Evolutionary conservation across 1,284 basidiomycete species (phyloP).

Genomic region (Puccinia hordei): DNA sequence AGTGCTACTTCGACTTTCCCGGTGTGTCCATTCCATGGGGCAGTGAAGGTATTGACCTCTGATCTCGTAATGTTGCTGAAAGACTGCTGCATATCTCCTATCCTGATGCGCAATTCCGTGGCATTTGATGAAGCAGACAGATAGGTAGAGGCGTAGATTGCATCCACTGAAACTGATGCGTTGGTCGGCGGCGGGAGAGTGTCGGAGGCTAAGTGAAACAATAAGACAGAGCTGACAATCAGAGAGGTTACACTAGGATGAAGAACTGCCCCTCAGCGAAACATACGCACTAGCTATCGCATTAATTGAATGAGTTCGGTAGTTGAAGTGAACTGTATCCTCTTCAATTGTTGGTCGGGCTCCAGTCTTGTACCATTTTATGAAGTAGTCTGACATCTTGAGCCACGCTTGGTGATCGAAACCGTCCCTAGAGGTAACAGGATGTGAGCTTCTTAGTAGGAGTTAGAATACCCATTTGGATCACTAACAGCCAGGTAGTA

Average conservation of each 20-base stretch:
- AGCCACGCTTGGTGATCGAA: constrained; percentile 48
- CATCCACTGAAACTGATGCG: constrained; percentile 32
- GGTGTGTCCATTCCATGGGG: constrained; percentile 36
- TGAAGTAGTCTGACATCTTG: constrained; percentile 48
- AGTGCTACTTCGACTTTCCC: constrained; percentile 30
- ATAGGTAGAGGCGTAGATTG: constrained; percentile 35
- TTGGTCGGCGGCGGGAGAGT: constrained; percentile 25
- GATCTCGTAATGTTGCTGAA: constrained; percentile 21
- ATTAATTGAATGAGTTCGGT: constrained; percentile 39
- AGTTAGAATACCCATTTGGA: neutral
- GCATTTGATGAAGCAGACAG: constrained; percentile 19
- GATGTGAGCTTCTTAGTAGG: neutral
- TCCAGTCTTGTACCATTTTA: constrained; percentile 49
- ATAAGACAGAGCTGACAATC: neutral
- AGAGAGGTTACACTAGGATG: neutral
- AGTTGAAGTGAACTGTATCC: constrained; percentile 42
- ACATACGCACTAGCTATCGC: constrained; percentile 24
- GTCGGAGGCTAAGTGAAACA: constrained; percentile 23
- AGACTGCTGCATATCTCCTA: constrained; percentile 22
- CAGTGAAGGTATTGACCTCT: constrained; percentile 22
- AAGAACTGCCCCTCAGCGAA: neutral
- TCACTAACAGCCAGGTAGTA: constrained; percentile 49
- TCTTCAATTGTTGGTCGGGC: constrained; percentile 30
- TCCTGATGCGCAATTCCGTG: constrained; percentile 17
- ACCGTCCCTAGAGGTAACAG: neutral